These are phyloP conservation scores for Fusarium piperis DNA, from an alignment of 2,329 filamentous ascomycete genomes.

Conservation along the genomic window DNA sequence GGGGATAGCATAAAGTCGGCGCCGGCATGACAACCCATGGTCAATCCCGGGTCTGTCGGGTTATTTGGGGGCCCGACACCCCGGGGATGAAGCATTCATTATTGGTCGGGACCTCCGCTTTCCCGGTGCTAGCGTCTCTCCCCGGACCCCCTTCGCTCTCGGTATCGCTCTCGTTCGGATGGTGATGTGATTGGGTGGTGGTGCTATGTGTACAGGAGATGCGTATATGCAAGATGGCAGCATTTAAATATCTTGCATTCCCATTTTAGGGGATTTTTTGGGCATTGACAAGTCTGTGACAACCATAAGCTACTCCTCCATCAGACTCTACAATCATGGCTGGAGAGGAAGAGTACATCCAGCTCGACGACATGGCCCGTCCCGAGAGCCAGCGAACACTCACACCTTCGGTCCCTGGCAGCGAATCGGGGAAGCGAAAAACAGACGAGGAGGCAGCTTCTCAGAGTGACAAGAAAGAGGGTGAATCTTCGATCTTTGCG, in stretches of 20 bases:
- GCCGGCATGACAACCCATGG: background rate
- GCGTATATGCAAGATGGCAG: background rate
- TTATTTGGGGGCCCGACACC: background rate
- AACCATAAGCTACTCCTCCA: background rate
- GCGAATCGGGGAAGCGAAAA: background rate
- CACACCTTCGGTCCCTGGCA: slow-evolving; percentile 12
- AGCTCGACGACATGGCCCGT: slow-evolving; percentile 3
- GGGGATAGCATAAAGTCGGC: slow-evolving; percentile 24
- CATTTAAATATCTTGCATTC: slow-evolving; percentile 12
- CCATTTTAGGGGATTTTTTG: background rate
- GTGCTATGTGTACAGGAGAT: background rate
- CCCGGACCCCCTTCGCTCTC: background rate
- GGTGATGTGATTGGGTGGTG: background rate
- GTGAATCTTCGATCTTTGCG: background rate
- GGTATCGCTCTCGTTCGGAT: background rate
- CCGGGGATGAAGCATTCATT: background rate
- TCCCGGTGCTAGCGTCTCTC: background rate
- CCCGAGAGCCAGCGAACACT: slow-evolving; percentile 34
- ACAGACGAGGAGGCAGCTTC: slow-evolving; percentile 22
- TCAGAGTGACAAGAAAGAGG: background rate
- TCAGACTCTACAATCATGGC: slow-evolving; percentile 3
- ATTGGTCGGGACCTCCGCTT: background rate
- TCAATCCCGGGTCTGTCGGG: background rate
- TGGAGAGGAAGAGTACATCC: slow-evolving; percentile 1
- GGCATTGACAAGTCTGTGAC: background rate